Evolutionary conservation across 179 eudicot species (phyloP).

Genomic region (Beta corolliflora): DNA sequence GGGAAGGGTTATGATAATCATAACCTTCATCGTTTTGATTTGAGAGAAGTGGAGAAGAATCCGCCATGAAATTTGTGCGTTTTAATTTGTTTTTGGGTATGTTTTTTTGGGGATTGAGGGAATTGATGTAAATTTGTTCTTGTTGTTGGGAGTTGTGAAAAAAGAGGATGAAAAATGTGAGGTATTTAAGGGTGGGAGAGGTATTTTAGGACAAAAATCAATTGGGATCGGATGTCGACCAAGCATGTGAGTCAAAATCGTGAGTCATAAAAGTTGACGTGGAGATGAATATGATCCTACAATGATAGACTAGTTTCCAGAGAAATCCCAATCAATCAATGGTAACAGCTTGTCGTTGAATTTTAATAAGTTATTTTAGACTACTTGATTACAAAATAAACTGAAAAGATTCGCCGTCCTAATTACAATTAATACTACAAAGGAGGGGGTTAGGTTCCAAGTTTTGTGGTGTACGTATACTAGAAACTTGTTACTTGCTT

Average conservation of each 20-base stretch:
- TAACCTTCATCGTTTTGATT: neutral
- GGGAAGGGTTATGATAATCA: neutral
- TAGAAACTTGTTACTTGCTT: no score
- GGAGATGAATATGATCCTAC: conserved; percentile 15
- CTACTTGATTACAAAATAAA: neutral
- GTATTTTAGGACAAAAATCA: conserved; percentile 2
- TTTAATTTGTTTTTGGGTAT: neutral
- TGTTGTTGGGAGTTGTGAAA: neutral
- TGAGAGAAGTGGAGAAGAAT: conserved; percentile 11
- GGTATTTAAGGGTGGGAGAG: conserved; percentile 3
- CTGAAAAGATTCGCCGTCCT: neutral
- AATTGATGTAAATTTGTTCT: neutral
- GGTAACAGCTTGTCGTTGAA: neutral
- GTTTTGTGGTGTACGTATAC: conserved; percentile 2
- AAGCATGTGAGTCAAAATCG: conserved; percentile 2
- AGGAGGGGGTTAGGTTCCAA: neutral
- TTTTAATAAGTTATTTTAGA: neutral
- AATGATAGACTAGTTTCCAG: conserved; percentile 1
- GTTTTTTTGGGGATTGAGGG: neutral
- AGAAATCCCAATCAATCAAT: neutral
- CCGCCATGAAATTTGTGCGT: neutral
- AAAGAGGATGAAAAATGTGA: neutral
- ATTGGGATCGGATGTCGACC: neutral
- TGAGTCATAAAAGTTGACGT: conserved; percentile 1
- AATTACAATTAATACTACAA: neutral